Base-by-base conservation (phyloP, 805 yeast genomes). In the Ogataea sp. region DNA sequence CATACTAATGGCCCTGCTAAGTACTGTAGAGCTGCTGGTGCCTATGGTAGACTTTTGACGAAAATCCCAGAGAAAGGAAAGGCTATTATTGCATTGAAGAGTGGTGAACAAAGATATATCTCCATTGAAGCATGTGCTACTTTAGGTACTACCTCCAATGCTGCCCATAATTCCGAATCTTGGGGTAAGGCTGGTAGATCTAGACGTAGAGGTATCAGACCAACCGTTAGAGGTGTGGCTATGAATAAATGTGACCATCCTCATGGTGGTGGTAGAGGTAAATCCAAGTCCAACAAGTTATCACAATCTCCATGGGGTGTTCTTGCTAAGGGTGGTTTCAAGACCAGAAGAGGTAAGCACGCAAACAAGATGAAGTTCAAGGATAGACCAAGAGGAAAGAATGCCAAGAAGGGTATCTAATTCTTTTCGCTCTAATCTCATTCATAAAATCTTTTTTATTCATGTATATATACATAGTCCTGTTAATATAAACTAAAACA, bases 261-360 rank as follows among this genome's bases (percentile, higher is more conserved):
- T 48, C 89, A 87, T 56, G 98, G 98, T 72, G 98, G 98, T 81
- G 98, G 98, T 68, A 81, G 98, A 74, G 98, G 98, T 77, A 93
- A 93, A 65, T 84, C 95, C 44, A 93, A 93, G 79, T 86, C 96
- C 47, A 89, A 90, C 66, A 90, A 87, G 68, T 73, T 83, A 43
- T 85, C 97, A 16, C 86, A 83, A 70, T 84, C 96, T 40, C 94
- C 94, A 61, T 90, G 97, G 96, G 98, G 98, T 55, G 81, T 80
- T 44, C 64, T 83, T 55, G 82, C 90, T 32, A 90, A 90, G 73
- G 94, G 93, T 62, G 83, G 86, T 41, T 89, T 78, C 69, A 89
- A 87, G 76, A 93, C 97, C 14, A 81, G 98, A 67, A 79, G 82
- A 52, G 94, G 95, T 57, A 87, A 85, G 66, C 73, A 85, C 59